These are phyloP conservation scores for Dalbergia cultrata DNA, from an alignment of 306 rosid species.

Conservation along the genomic window DNA sequence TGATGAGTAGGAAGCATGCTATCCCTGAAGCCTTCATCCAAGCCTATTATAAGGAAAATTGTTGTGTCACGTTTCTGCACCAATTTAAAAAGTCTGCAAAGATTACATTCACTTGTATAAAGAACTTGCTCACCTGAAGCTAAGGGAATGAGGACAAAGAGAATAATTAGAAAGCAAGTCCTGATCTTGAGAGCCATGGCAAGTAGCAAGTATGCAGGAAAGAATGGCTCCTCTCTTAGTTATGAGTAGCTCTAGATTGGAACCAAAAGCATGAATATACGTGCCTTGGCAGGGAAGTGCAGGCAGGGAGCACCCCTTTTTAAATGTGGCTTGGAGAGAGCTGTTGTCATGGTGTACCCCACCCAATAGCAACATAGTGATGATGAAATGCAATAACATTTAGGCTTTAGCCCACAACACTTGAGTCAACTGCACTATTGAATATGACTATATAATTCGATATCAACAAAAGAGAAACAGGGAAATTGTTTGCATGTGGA, in stretches of 20 bases:
- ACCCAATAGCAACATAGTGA: conserved; percentile 65
- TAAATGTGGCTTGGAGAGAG: conserved; percentile 51
- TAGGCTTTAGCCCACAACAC: conserved; percentile 53
- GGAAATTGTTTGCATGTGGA: conserved; percentile 60
- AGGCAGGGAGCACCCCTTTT: conserved; percentile 45
- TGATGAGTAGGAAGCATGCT: conserved; percentile 46
- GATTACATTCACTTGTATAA: background rate
- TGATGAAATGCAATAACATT: conserved; percentile 69
- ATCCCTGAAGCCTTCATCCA: conserved; percentile 64
- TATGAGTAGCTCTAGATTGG: conserved; percentile 19
- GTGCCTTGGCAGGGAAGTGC: conserved; percentile 48
- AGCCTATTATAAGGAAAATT: conserved; percentile 46
- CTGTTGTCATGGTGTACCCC: conserved; percentile 60
- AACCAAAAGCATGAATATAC: conserved; percentile 34
- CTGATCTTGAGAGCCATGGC: conserved; percentile 65
- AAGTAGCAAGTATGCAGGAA: conserved; percentile 27
- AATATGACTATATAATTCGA: conserved; percentile 39
- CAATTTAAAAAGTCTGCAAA: conserved; percentile 16
- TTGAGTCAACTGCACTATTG: conserved; percentile 72
- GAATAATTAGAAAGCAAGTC: conserved; percentile 48
- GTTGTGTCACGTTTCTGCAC: background rate
- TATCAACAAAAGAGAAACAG: conserved; percentile 41
- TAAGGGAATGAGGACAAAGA: conserved; percentile 63
- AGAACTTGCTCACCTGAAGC: conserved; percentile 61
- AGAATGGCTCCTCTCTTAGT: conserved; percentile 19